Conservation (phyloP, 192 early-diverging fungal genomes). For the Entomortierella beljakovae region DNA sequence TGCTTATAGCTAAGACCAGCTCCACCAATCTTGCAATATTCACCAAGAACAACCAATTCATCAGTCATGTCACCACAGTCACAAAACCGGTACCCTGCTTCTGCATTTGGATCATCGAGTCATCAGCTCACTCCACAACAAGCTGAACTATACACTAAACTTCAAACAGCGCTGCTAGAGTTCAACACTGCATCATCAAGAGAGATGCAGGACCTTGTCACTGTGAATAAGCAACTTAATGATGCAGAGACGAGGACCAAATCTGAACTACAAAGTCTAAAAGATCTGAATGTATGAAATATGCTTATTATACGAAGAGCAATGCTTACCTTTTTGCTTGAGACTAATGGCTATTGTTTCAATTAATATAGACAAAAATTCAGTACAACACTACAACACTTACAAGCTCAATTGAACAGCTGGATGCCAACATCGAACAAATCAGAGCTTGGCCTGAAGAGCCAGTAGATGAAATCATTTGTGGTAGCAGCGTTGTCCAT, state of each 20-base stretch:
- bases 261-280: constrained; percentile 68
- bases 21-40: constrained; percentile 44
- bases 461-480: constrained; percentile 71
- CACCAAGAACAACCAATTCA: constrained; percentile 23
- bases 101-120: constrained; percentile 23
- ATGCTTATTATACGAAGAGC: too few relatives aligned
- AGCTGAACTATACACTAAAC: constrained; percentile 70
- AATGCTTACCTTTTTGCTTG: too few relatives aligned
- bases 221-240: constrained; percentile 75
- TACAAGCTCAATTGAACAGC: constrained; percentile 69
- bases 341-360: too few relatives aligned
- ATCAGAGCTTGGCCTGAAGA: constrained; percentile 68
- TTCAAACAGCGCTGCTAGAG: constrained; percentile 56
- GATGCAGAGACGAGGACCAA: constrained; percentile 75
- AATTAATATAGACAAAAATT: constrained; percentile 62
- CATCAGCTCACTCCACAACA: constrained; percentile 59
- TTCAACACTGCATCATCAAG: constrained; percentile 68
- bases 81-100: constrained; percentile 40
- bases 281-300: constrained; percentile 44
- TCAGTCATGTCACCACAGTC: constrained; percentile 34
- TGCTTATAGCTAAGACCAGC: constrained; percentile 30
- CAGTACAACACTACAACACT: constrained; percentile 74
- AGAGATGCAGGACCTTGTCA: constrained; percentile 75
- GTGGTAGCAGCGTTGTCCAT: constrained; percentile 71
- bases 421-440: constrained; percentile 63